These are phyloP conservation scores for Yamadazyma nakazawae DNA, from an alignment of 805 yeast species.

Conservation along the genomic window DNA sequence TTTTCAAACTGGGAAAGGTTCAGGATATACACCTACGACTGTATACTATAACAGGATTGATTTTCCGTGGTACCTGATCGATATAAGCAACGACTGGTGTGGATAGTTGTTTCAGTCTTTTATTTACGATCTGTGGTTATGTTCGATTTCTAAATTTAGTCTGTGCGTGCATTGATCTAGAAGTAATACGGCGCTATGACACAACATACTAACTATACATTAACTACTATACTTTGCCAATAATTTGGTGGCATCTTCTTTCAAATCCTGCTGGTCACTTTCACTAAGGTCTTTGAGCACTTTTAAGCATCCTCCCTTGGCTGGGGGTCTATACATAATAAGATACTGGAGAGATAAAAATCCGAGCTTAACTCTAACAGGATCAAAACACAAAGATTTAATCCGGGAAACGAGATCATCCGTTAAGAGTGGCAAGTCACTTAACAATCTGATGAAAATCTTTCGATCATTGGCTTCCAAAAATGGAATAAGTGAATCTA, in stretches of 20 bases:
- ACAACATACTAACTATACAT: not conserved
- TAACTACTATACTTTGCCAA: conserved; percentile 41
- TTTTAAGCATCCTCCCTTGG: conserved; percentile 49
- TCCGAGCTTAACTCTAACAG: conserved; percentile 76
- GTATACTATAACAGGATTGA: not conserved
- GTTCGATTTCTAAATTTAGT: not conserved
- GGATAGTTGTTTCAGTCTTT: not conserved
- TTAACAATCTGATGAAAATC: conserved; percentile 73
- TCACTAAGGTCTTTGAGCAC: conserved; percentile 44
- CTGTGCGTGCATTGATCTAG: not conserved
- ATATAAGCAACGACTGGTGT: not conserved
- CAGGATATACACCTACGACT: conserved; percentile 2
- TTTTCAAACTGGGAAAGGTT: conserved; percentile 4
- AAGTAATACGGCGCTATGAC: no score
- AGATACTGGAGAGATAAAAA: conserved; percentile 77
- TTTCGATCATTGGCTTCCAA: conserved; percentile 79
- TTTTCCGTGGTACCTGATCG: no score
- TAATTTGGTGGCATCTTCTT: conserved; percentile 44
- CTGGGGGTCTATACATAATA: conserved; percentile 90
- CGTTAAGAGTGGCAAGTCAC: conserved; percentile 81
- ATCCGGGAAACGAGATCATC: conserved; percentile 59
- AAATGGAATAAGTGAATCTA: conserved; percentile 81
- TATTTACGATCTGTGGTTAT: not conserved
- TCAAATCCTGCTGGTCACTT: conserved; percentile 49
- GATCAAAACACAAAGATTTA: conserved; percentile 77